Base-by-base conservation (phyloP, 1,284 basidiomycete genomes). In the Cystobasidiaceae sp. region DNA sequence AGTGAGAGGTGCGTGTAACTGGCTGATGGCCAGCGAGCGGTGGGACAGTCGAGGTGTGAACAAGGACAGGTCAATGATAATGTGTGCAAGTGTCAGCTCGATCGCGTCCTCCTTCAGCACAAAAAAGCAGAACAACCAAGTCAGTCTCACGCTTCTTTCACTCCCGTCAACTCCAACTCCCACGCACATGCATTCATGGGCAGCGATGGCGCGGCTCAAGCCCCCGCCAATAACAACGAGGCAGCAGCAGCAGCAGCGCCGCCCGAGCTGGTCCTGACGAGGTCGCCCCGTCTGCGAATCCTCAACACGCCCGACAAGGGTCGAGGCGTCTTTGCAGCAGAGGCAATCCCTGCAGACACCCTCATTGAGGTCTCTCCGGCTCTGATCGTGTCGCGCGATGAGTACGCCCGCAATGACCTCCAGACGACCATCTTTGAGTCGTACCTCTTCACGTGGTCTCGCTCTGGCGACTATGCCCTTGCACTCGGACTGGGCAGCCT, bases 281-380 rank as follows among this genome's bases (percentile, higher is more conserved):
- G 54, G 32, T 34, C 30, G 30, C 15, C 54, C n/a, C 37, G 37
- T 15, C 6, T 56, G 39, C 41, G 44, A 41, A 50, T 62, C 43
- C 61, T 51, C 39, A 39, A 13, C 39, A 44, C 51, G 45, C 61
- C 61, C 23, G 41, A 55, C 32, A 64, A 69, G 30, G 72, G 73
- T 2, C 41, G 73, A 25, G 73, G 73, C 21, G 72, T 74, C 21
- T 74, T 65, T 58, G 86, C 89, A 37, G 79, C 83, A 4, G 76
- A 77, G 34, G 69, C 75, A 32, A 86, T 93, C 60, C 80, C 84
- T 9, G 79, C 82, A 1, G 81, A 84, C 17, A 87, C 86, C 0
- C 66, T 88, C 11, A 75, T 97, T 66, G 93, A 97, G 75, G 84
- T 86, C 68, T 88, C 87, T 66, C 93, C 93, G 0, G 89, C 92